Base-by-base conservation (phyloP, 768 basidiomycete genomes). In the Agaricus blazei region DNA sequence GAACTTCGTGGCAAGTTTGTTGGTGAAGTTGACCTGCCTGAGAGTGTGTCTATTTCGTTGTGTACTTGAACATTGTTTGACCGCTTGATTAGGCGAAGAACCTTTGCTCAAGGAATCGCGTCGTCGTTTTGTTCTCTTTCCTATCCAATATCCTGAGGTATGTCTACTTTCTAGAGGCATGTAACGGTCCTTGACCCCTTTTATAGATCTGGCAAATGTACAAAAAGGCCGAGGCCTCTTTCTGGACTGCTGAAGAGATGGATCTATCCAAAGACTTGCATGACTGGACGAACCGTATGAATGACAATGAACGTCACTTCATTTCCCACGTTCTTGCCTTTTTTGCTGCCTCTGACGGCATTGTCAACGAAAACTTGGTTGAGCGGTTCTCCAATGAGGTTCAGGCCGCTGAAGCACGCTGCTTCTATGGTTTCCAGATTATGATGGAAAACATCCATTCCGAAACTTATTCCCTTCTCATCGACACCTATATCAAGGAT, bases 401-500 rank as follows among this genome's bases (percentile, higher is more conserved):
- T 1, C 96, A 98, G 67, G 82, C 77, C 2, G 92, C 95, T 3
- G 95, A 98, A 68, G 95, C 93, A 3, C 88, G 95, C 6, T 97
- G 91, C 68, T 98, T 98, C 73, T 98, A 98, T 65, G 95, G 95
- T 9, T 98, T 97, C 75, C 95, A 98, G 66, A 93, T 98, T 63
- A 97, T 97, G 95, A 98, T 97, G 86, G 95, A 98, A 64, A 98
- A 98, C 67, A 86, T 98, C 48, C 95, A 98, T 71, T 94, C 93
- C 3, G 95, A 98, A 67, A 96, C 96, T 0, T 98, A 98, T 72
- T 98, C 96, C 0, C 84, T 98, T 38, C 85, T 98, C 61, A 96
- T 98, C 67, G 94, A 98, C 69, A 91, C 88, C 2, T 98, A 97
- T 68, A 93, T 98, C 72, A 92, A 90, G 65, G 95, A 98, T 56